Evolutionary conservation across 352 stramenopile genomes (phyloP).

Genomic region (Nothophytophthora sp.): DNA sequence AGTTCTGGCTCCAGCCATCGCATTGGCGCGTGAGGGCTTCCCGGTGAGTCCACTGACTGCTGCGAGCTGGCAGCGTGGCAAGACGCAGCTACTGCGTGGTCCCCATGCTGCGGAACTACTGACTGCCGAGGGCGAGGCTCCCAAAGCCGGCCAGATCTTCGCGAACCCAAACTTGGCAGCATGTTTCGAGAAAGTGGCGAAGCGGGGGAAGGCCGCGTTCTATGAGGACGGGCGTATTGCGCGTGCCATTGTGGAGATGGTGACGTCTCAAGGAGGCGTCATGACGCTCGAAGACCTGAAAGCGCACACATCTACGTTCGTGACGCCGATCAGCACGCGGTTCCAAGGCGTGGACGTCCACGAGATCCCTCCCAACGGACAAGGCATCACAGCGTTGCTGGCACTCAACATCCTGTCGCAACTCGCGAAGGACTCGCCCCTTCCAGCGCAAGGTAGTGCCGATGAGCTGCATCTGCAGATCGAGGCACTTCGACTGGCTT

Average conservation of each 20-base stretch:
- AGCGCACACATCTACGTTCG: conserved; percentile 87
- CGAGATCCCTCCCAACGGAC: conserved; percentile 95
- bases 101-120: conserved; percentile 57
- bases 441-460: conserved; percentile 47
- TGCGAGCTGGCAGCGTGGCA: conserved; percentile 76
- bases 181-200: conserved; percentile 86
- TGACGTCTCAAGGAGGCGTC: conserved; percentile 60
- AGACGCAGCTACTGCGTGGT: conserved; percentile 62
- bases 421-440: conserved; percentile 39
- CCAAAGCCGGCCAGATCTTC: conserved; percentile 80
- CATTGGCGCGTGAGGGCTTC: conserved; percentile 93
- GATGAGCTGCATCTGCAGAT: conserved; percentile 92
- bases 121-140: conserved; percentile 46
- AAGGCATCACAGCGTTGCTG: conserved; percentile 96
- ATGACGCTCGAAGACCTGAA: conserved; percentile 88
- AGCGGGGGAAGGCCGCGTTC: conserved; percentile 87
- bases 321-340: conserved; percentile 88
- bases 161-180: conserved; percentile 84
- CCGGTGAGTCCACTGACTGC: conserved; percentile 92
- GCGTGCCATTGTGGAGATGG: conserved; percentile 86
- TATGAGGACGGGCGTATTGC: conserved; percentile 85
- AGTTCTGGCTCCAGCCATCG: conserved; percentile 89
- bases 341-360: conserved; percentile 91
- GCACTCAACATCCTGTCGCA: conserved; percentile 92
- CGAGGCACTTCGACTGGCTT: conserved; percentile 93